These are phyloP conservation scores for Malassezia vespertilionis DNA, from an alignment of 1,284 basidiomycete genomes.

Conservation along the genomic window DNA sequence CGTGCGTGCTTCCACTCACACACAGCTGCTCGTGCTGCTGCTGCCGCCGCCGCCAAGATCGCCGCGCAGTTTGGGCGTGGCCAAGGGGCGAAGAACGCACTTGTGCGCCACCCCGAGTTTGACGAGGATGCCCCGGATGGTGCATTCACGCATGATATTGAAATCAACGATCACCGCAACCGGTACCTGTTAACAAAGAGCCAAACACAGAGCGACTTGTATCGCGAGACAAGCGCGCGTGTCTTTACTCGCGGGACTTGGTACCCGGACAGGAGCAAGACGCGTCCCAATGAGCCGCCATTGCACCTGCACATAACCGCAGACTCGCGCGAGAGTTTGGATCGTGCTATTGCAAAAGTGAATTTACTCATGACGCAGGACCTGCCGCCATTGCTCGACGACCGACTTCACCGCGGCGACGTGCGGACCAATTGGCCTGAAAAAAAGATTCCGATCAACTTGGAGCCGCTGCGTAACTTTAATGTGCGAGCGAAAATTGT, in stretches of 20 bases:
- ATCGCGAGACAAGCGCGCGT: constrained; percentile 47
- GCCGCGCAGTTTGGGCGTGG: constrained; percentile 28
- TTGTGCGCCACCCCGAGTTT: constrained; percentile 51
- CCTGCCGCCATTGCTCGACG: constrained; percentile 38
- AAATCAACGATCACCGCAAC: constrained; percentile 94
- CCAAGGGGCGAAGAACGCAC: constrained; percentile 7
- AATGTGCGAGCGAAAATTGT: constrained; percentile 96
- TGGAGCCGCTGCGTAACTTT: constrained; percentile 87
- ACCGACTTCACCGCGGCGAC: constrained; percentile 28
- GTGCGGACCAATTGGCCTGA: constrained; percentile 27
- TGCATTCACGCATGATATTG: constrained; percentile 79
- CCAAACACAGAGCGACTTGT: constrained; percentile 75
- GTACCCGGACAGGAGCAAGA: constrained; percentile 54
- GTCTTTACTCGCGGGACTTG: constrained; percentile 56
- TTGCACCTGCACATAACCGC: constrained; percentile 89
- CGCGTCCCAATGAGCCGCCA: constrained; percentile 51
- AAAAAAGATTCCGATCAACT: constrained; percentile 56
- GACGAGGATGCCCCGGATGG: constrained; percentile 61
- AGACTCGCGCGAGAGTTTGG: constrained; percentile 64
- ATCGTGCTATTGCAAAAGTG: constrained; percentile 65
- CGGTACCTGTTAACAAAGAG: constrained; percentile 90
- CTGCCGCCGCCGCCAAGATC: constrained; percentile 39
- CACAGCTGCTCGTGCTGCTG: constrained; percentile 14
- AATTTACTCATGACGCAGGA: constrained; percentile 79
- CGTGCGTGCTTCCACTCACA: not conserved